Percentiles rank a stretch among this genome's conserved stretches.
phyloP scores from a whole-genome alignment of 2,329 filamentous ascomycete species.

The Colletotrichum sp. region DNA sequence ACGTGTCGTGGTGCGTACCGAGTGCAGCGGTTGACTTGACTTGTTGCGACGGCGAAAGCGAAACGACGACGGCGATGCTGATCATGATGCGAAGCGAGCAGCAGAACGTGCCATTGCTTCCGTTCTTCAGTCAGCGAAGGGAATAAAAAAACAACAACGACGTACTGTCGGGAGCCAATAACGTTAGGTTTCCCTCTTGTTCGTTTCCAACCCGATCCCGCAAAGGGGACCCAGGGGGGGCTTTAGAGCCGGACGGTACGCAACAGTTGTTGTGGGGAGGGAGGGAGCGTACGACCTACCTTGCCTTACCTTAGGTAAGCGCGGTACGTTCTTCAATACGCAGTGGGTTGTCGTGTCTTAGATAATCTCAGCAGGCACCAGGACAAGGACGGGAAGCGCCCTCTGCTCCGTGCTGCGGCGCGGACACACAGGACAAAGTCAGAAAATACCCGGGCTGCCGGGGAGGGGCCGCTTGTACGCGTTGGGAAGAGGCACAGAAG shows the following conservation, averaged over 20 bases:
- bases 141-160: not conserved
- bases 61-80: not conserved
- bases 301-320: not conserved
- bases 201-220: not conserved
- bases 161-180: not conserved
- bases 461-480: slow-evolving; percentile 10
- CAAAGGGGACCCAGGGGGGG: not conserved
- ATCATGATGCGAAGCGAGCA: not conserved
- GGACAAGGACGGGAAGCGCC: not conserved
- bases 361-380: not conserved
- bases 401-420: not conserved
- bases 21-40: not conserved
- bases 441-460: slow-evolving; percentile 17
- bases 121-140: not conserved
- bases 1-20: not conserved
- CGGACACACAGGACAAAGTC: not conserved
- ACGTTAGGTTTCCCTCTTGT: slow-evolving; percentile 4
- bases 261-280: not conserved
- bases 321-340: not conserved
- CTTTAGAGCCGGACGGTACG: not conserved
- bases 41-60: not conserved
- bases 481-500: slow-evolving; percentile 13
- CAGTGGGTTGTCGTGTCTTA: not conserved
- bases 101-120: not conserved
- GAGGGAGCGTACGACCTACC: not conserved